These are phyloP conservation scores for Albizia julibrissin DNA, from an alignment of 306 rosid species.

Conservation along the genomic window DNA sequence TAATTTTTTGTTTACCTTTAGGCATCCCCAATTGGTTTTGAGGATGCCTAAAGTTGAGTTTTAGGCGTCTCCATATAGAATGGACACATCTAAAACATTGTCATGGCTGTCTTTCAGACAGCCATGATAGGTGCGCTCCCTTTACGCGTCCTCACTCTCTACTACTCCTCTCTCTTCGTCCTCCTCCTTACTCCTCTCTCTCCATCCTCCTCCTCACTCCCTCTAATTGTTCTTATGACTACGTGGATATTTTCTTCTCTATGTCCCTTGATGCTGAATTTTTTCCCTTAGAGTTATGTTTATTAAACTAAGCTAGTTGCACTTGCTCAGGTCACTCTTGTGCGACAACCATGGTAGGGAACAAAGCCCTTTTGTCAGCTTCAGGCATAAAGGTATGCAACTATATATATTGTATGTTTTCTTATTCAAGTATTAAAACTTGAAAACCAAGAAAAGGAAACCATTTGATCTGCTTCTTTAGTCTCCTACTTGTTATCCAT, in stretches of 20 bases:
- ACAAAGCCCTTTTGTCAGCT: not conserved
- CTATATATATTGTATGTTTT: slow-evolving; percentile 7
- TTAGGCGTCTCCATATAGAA: too few species aligned
- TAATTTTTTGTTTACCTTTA: too few species aligned
- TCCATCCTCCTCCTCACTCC: too few species aligned
- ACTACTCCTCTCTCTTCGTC: too few species aligned
- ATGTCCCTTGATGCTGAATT: not conserved
- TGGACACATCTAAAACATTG: too few species aligned
- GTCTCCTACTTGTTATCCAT: not conserved
- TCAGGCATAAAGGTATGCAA: slow-evolving; percentile 25
- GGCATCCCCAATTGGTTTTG: too few species aligned
- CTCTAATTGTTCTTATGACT: slow-evolving; percentile 44
- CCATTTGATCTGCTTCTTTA: not conserved
- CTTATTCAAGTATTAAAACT: not conserved
- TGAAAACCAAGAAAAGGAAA: too few species aligned
- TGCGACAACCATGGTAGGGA: slow-evolving; percentile 23
- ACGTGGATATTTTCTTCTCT: not conserved
- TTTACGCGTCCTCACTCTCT: too few species aligned
- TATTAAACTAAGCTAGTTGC: not conserved
- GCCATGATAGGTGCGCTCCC: too few species aligned
- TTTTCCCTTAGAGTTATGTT: not conserved
- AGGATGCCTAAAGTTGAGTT: too few species aligned
- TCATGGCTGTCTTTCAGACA: too few species aligned
- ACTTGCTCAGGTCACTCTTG: slow-evolving; percentile 34
- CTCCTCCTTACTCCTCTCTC: too few species aligned